Conservation (phyloP, 2,329 filamentous ascomycete species). For the Lachnellula hyalina region DNA sequence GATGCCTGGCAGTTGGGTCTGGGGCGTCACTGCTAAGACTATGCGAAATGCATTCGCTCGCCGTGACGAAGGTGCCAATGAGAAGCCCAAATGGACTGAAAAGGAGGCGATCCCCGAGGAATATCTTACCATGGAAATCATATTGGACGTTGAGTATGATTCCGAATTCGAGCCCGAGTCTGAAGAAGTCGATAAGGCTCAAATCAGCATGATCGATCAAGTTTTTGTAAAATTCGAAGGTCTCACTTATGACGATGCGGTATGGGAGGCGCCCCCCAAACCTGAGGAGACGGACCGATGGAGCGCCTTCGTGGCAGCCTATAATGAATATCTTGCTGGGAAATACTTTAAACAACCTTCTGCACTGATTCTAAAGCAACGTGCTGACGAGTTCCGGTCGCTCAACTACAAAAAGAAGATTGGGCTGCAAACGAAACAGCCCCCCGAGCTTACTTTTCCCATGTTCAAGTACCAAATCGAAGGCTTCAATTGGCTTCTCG, state of each 20-base stretch:
- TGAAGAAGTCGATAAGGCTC: slow-evolving; percentile 64
- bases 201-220: slow-evolving; percentile 65
- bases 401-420: slow-evolving; percentile 61
- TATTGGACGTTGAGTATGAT: slow-evolving; percentile 74
- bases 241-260: slow-evolving; percentile 80
- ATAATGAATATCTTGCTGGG: slow-evolving; percentile 78
- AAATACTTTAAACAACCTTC: slow-evolving; percentile 60
- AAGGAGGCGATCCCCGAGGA: slow-evolving; percentile 85
- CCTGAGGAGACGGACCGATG: slow-evolving; percentile 61
- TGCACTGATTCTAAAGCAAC: slow-evolving; percentile 56
- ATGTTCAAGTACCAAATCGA: slow-evolving; percentile 93
- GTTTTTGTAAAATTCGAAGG: slow-evolving; percentile 90
- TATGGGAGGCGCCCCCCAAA: slow-evolving; percentile 79
- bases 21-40: slow-evolving; percentile 54
- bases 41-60: slow-evolving; percentile 77
- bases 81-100: slow-evolving; percentile 61
- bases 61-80: slow-evolving; percentile 53
- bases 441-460: slow-evolving; percentile 64
- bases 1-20: slow-evolving; percentile 88
- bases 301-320: slow-evolving; percentile 75
- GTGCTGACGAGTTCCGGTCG: slow-evolving; percentile 62
- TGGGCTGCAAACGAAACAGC: slow-evolving; percentile 62
- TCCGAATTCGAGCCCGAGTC: slow-evolving; percentile 47
- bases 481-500: slow-evolving; percentile 91
- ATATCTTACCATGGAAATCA: slow-evolving; percentile 77